A percentile compares a stretch with the other conserved stretches of the same genome.
Evolutionary conservation across 2,329 filamentous ascomycete species (phyloP).

Genomic region (Penicillium sclerotigenum): DNA sequence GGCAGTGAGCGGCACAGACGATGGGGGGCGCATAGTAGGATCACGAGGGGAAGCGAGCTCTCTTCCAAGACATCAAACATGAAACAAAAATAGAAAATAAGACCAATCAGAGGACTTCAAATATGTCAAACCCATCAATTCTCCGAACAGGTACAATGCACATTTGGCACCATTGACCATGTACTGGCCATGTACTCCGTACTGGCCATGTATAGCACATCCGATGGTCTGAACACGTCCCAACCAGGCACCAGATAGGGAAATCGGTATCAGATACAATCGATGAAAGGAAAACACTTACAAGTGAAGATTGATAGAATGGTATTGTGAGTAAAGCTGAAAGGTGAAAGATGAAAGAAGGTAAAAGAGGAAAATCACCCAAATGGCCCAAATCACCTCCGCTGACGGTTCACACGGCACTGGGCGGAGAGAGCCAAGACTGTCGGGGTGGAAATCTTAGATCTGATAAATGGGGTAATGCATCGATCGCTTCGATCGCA

Average conservation of each 20-base stretch:
- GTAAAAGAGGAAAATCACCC: neutral
- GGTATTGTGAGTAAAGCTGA: neutral
- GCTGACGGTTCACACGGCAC: slow-evolving; percentile 9
- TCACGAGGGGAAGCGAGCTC: slow-evolving; percentile 1
- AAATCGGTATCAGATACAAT: neutral
- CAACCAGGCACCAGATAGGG: neutral
- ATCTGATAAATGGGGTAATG: neutral
- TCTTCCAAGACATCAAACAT: neutral
- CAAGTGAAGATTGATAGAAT: neutral
- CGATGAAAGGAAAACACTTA: neutral
- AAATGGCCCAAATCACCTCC: neutral
- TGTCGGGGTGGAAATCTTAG: neutral
- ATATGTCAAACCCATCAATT: neutral
- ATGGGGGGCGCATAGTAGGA: slow-evolving; percentile 4
- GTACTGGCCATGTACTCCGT: no score
- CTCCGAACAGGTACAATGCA: neutral
- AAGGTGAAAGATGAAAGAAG: neutral
- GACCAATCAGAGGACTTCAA: neutral
- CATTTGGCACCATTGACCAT: neutral
- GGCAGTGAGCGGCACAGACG: slow-evolving; percentile 7
- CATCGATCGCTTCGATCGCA: no score
- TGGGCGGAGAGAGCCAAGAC: slow-evolving; percentile 11
- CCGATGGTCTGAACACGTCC: neutral
- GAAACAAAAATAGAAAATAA: neutral
- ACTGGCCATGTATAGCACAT: neutral